These are phyloP conservation scores for Obelidium mucronatum DNA, from an alignment of 192 early-diverging fungal genomes.

Conservation along the genomic window DNA sequence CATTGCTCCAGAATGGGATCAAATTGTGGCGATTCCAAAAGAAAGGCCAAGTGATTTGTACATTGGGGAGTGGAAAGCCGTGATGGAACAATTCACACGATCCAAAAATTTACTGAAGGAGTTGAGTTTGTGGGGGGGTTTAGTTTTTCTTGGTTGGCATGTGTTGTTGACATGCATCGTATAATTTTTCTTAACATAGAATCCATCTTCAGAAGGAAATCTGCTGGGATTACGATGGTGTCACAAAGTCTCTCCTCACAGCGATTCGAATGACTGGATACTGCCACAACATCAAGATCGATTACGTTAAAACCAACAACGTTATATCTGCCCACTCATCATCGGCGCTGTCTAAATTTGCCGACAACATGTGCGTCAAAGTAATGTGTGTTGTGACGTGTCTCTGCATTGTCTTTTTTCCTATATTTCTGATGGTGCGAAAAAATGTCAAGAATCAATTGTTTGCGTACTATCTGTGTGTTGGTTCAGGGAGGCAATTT, in stretches of 20 bases:
- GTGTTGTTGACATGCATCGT: no score
- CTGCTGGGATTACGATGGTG: constrained; percentile 48
- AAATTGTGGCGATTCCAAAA: constrained; percentile 43
- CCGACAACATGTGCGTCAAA: constrained; percentile 32
- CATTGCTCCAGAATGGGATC: constrained; percentile 38
- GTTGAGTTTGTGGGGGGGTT: no score
- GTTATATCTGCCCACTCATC: constrained; percentile 39
- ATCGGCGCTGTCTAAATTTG: constrained; percentile 33
- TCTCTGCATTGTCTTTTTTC: constrained; percentile 54
- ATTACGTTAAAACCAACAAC: constrained; percentile 41
- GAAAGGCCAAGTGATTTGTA: constrained; percentile 3
- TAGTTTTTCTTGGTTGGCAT: no score
- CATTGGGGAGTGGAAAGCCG: constrained; percentile 18
- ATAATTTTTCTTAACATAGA: no score
- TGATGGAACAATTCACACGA: constrained; percentile 26
- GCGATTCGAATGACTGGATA: constrained; percentile 49
- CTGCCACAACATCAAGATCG: constrained; percentile 37
- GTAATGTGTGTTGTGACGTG: constrained; percentile 53
- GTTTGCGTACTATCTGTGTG: constrained; percentile 24
- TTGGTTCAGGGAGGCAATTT: background rate
- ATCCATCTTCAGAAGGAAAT: constrained; percentile 52
- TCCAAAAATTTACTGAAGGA: constrained; percentile 47
- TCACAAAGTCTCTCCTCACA: constrained; percentile 32
- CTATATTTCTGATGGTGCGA: constrained; percentile 30
- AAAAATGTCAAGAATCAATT: constrained; percentile 25